Evolutionary conservation across 2,329 filamentous ascomycete species (phyloP).

Genomic region (Cordyceps militaris): DNA sequence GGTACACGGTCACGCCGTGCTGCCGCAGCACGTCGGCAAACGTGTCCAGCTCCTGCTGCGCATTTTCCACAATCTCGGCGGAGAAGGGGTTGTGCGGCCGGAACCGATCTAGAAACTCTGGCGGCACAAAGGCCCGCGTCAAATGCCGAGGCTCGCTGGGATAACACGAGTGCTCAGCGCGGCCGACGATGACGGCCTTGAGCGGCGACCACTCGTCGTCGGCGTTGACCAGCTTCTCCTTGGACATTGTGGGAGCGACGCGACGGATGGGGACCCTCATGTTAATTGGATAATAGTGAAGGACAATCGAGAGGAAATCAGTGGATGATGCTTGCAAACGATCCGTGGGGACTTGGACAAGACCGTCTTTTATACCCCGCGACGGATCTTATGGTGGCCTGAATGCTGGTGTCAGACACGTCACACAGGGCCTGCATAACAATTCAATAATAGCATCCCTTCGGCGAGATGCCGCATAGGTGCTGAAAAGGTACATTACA

Average conservation of each 20-base stretch:
- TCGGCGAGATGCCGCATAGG: too few species aligned
- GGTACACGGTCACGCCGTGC: slow-evolving; percentile 21
- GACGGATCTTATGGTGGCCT: not conserved
- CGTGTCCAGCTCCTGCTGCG: slow-evolving; percentile 20
- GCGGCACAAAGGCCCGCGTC: slow-evolving; percentile 19
- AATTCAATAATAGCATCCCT: not conserved
- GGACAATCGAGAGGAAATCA: not conserved
- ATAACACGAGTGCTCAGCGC: slow-evolving; percentile 21
- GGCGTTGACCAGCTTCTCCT: not conserved
- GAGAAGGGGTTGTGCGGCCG: slow-evolving; percentile 18
- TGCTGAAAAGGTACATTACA: too few species aligned
- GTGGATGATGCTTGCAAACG: not conserved
- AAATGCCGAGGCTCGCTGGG: slow-evolving; percentile 19
- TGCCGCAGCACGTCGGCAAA: slow-evolving; percentile 19
- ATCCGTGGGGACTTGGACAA: not conserved
- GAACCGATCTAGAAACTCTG: slow-evolving; percentile 14
- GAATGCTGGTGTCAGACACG: not conserved
- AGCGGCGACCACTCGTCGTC: slow-evolving; percentile 24
- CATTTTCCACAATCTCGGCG: slow-evolving; percentile 18
- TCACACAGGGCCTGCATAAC: not conserved
- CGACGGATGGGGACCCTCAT: not conserved
- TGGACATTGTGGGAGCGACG: not conserved
- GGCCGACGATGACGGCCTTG: slow-evolving; percentile 21
- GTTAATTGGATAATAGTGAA: not conserved
- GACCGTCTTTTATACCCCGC: not conserved